Evolutionary conservation across 1,139 yeast genomes (phyloP).

Genomic region (Hansenula lynferdii): DNA sequence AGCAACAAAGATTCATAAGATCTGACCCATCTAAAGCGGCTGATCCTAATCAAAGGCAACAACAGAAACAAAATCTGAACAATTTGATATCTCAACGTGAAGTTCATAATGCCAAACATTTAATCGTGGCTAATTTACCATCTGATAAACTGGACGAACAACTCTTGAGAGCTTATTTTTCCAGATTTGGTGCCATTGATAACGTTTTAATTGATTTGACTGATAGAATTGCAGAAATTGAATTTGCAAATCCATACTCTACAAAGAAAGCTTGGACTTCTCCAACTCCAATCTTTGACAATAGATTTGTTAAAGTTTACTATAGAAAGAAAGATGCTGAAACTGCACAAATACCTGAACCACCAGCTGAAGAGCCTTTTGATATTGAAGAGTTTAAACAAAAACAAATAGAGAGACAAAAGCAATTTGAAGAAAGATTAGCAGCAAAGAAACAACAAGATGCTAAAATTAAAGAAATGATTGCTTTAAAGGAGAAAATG

Average conservation of each 20-base stretch:
- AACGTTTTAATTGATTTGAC: slow-evolving; percentile 25
- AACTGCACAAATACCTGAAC: slow-evolving; percentile 5
- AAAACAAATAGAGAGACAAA: slow-evolving; percentile 35
- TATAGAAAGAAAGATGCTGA: slow-evolving; percentile 27
- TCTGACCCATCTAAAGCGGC: not conserved
- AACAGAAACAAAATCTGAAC: slow-evolving; percentile 8
- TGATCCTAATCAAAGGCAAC: not conserved
- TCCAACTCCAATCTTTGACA: slow-evolving; percentile 41
- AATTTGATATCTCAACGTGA: slow-evolving; percentile 15
- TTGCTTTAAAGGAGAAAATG: slow-evolving; percentile 30
- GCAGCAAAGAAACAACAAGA: slow-evolving; percentile 30
- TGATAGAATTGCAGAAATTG: slow-evolving; percentile 31
- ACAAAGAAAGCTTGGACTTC: slow-evolving; percentile 40
- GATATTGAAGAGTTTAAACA: slow-evolving; percentile 33
- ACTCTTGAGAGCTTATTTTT: slow-evolving; percentile 30
- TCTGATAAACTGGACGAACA: slow-evolving; percentile 33
- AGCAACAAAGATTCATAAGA: no score
- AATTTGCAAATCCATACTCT: slow-evolving; percentile 30
- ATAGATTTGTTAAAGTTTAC: slow-evolving; percentile 42
- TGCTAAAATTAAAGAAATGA: slow-evolving; percentile 28
- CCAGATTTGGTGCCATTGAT: slow-evolving; percentile 34
- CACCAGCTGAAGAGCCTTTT: slow-evolving; percentile 14
- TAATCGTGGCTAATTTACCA: slow-evolving; percentile 40
- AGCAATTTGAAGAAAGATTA: slow-evolving; percentile 35
- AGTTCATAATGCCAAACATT: slow-evolving; percentile 17